Percentiles rank a stretch among this genome's conserved stretches.
Evolutionary conservation across 164 flowering plant species (phyloP).

Genomic region (Nymphaea thermarum): DNA sequence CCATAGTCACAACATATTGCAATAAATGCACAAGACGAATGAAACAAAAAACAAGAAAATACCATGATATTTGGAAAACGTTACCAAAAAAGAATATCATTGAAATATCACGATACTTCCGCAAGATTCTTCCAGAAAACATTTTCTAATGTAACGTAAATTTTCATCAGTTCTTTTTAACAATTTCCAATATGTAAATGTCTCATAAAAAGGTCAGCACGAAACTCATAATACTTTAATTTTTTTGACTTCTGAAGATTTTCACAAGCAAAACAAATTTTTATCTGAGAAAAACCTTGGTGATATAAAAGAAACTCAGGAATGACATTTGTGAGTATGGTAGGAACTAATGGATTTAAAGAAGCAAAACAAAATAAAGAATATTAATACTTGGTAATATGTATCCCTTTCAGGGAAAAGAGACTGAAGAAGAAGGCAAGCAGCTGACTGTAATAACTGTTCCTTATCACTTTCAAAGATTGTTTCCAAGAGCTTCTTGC

Average conservation of each 20-base stretch:
- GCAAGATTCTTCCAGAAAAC: too few species aligned
- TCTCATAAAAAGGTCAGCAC: too few species aligned
- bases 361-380: neutral
- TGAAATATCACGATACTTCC: neutral
- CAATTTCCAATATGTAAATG: too few species aligned
- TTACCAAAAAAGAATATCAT: neutral
- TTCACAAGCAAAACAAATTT: neutral
- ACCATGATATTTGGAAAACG: neutral
- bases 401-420: slow-evolving; percentile 68
- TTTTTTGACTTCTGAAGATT: too few species aligned
- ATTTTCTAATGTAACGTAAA: too few species aligned
- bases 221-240: too few species aligned
- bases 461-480: slow-evolving; percentile 91
- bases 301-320: neutral
- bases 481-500: slow-evolving; percentile 58
- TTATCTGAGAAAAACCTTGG: neutral
- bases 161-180: too few species aligned
- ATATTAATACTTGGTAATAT: slow-evolving; percentile 54
- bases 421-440: slow-evolving; percentile 80
- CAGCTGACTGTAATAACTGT: slow-evolving; percentile 75
- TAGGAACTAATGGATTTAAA: too few species aligned
- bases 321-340: neutral
- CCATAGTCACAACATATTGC: too few species aligned
- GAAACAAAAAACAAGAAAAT: neutral
- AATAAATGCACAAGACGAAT: too few species aligned